A percentile compares a stretch with the other conserved stretches of the same genome.
These are phyloP conservation scores for Setaria italica DNA, from an alignment of 202 grass and related monocot species.

Conservation along the genomic window DNA sequence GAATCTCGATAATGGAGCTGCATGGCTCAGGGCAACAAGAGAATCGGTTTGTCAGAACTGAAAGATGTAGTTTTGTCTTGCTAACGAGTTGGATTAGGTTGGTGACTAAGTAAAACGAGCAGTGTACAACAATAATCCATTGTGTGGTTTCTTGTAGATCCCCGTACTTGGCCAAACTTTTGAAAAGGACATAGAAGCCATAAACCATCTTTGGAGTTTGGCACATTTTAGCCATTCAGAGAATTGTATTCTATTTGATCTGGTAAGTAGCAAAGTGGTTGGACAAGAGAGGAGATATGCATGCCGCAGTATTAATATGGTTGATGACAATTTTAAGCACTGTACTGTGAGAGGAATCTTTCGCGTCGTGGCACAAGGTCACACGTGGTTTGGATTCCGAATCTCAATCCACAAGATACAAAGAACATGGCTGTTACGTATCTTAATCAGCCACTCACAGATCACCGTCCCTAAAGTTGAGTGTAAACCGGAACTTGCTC, in stretches of 20 bases:
- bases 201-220: neutral
- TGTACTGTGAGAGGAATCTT: neutral
- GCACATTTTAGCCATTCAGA: neutral
- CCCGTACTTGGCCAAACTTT: neutral
- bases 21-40: neutral
- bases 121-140: neutral
- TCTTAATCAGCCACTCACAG: neutral
- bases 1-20: constrained; percentile 1
- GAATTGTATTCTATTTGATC: neutral
- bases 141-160: neutral
- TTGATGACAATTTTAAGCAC: neutral
- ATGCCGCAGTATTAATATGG: neutral
- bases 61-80: neutral
- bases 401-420: neutral
- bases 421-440: neutral
- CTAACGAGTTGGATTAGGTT: neutral
- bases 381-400: neutral
- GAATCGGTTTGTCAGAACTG: neutral
- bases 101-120: constrained; percentile 12
- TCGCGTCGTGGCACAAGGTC: neutral
- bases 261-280: neutral
- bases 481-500: constrained; percentile 13
- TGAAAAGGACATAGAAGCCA: neutral
- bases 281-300: neutral
- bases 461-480: neutral